Evolutionary conservation across 1,284 basidiomycete genomes (phyloP).

Genomic region (Rhizopogon hawkerae): DNA sequence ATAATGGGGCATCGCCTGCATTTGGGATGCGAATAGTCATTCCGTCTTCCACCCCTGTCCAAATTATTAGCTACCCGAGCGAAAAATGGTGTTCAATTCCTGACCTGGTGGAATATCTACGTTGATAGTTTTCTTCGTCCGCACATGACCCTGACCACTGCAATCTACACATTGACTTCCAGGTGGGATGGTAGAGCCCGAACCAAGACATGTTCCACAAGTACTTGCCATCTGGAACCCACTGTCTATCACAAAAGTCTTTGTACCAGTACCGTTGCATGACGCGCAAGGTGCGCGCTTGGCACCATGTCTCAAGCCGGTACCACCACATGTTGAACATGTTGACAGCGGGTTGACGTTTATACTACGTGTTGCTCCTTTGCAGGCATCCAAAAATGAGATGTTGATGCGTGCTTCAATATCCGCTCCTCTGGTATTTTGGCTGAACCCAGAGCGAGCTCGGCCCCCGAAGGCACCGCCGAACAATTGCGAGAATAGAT

Average conservation of each 20-base stretch:
- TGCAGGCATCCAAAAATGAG: conserved; percentile 89
- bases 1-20: conserved; percentile 80
- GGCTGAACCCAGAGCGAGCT: conserved; percentile 40
- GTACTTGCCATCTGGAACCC: conserved; percentile 98
- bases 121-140: conserved; percentile 69
- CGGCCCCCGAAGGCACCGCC: conserved; percentile 54
- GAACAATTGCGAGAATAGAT: conserved; percentile 89
- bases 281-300: conserved; percentile 74
- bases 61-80: conserved; percentile 13
- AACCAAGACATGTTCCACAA: conserved; percentile 80
- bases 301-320: conserved; percentile 81
- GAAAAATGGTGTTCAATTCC: conserved; percentile 22
- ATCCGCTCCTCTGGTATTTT: conserved; percentile 70
- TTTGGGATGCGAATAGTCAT: conserved; percentile 85
- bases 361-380: conserved; percentile 76
- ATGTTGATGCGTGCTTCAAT: conserved; percentile 75
- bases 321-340: conserved; percentile 80
- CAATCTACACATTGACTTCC: conserved; percentile 77
- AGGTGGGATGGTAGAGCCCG: conserved; percentile 74
- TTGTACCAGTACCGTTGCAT: conserved; percentile 84
- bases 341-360: conserved; percentile 77
- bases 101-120: conserved; percentile 82
- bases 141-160: conserved; percentile 83
- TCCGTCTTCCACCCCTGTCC: conserved; percentile 87
- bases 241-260: conserved; percentile 86